Base-by-base conservation (phyloP, 2,329 filamentous ascomycete species). In the Botrytis paeoniae region DNA sequence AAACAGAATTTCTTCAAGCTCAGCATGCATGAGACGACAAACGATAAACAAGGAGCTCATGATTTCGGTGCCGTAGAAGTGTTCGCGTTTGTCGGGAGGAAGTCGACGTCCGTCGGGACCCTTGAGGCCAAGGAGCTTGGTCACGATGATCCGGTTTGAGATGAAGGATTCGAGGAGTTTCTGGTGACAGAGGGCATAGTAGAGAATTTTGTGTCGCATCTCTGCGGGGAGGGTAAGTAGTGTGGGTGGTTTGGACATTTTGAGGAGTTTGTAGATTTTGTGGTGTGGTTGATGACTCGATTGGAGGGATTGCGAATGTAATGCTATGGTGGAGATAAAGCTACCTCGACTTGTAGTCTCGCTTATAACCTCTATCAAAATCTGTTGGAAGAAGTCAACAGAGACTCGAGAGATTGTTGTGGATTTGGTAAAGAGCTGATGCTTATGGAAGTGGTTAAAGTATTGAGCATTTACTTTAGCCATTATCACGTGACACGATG, bases 161-260 rank as follows among this genome's bases (percentile, higher is more conserved):
- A n/a, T 16, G 3, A 2, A 6, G 10, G 9, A 3, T 37, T 8
- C 7, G 39, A 12, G 6, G 8, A 16, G 6, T 18, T 5, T 32
- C 6, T n/a, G 37, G 16, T 18, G 3, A 25, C 4, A 43, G n/a
- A 78, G 59, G 1, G 74, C 69, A 57, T 75, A 77, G 22, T 75
- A 25, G 73, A 78, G 76, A 18, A 78, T 77, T 4, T 63, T 18
- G 18, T 75, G 65, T 1, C 77, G 75, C 60, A 78, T 78, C 69
- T 79, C 76, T 14, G 74, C 48, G 64, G 25, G 77, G 76, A 54
- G 29, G 2, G 35, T 29, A 5, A 69, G 51, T 35, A 60, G 8
- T 14, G 51, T 60, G 12, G n/a, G n/a, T 25, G 51, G 9, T 25
- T 45, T 29, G 66, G 37, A 37, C 41, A 18, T 39, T 16, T 43